Base-by-base conservation (phyloP, 352 stramenopile species). In the Globisporangium sylvaticum region DNA sequence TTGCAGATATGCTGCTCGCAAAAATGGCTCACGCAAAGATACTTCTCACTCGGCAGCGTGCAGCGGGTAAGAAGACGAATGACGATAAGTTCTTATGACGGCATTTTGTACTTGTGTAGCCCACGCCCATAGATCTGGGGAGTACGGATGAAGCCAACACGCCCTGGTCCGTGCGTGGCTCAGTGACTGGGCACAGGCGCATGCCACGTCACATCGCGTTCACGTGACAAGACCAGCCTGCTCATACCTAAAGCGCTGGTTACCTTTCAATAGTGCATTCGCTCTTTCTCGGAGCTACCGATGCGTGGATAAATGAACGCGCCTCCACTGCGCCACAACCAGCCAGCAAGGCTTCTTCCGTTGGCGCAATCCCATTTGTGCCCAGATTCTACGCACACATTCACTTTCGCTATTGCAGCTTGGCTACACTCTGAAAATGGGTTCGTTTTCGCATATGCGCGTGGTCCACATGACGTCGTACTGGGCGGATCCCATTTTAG, bases 361-460 rank as follows among this genome's bases (percentile, higher is more conserved):
- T 15, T 54, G n/a, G n/a, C n/a, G 48, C 48, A 15, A 25, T 54
- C 48, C n/a, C 48, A 54, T 54, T 54, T 54, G 48, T 54, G 42
- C 42, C 42, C 42, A 22, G 18, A 50, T 50, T 50, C 42, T 50
- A n/a, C 39, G 0, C 39, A 50, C 42, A 20, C 27, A 39, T 39
- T 31, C 25, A 32, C 12, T 58, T 9, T 34, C 14, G 34, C 14
- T 44, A 29, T 20, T 37, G 31, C 31, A 37, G 12, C 25, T 58
- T 64, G 58, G 58, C 37, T 64, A 64, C 58, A 64, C 32, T 63
- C 25, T 22, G 27, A 10, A 64, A 64, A 15, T 64, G 37, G 57
- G 37, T 64, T 64, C 34, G 58, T 31, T 50, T 50, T 64, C 37
- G 58, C 54, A 34, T 39, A 64, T 53, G 25, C 7, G 34, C 37